Evolutionary conservation across 768 basidiomycete species (phyloP).

Genomic region (Suillus ampliporus): DNA sequence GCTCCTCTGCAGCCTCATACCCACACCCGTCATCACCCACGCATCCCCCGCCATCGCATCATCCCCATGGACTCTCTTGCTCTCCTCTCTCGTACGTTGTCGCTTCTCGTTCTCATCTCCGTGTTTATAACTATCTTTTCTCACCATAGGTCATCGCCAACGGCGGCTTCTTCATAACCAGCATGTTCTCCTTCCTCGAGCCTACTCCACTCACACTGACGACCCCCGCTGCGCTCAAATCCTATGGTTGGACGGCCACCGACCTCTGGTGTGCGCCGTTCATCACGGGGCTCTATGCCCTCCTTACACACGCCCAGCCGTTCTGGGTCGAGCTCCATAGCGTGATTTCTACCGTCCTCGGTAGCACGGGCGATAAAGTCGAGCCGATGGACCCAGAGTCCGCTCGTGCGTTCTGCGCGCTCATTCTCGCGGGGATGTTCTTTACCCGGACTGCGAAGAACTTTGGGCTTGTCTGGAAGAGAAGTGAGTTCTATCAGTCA

Average conservation of each 20-base stretch:
- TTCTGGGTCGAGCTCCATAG: slow-evolving; percentile 72
- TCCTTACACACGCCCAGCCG: slow-evolving; percentile 86
- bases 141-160: slow-evolving; percentile 66
- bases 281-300: slow-evolving; percentile 77
- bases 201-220: slow-evolving; percentile 70
- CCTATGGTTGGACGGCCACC: slow-evolving; percentile 84
- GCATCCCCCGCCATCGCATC: slow-evolving; percentile 53
- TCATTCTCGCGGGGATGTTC: slow-evolving; percentile 67
- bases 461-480: slow-evolving; percentile 43
- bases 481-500: slow-evolving; percentile 18
- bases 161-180: slow-evolving; percentile 80
- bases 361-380: slow-evolving; percentile 37
- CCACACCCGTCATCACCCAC: slow-evolving; percentile 66
- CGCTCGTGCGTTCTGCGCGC: slow-evolving; percentile 75
- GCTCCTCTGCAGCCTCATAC: slow-evolving; percentile 78
- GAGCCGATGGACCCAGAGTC: slow-evolving; percentile 64
- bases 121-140: not conserved
- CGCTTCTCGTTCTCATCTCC: not conserved
- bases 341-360: slow-evolving; percentile 53
- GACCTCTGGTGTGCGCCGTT: slow-evolving; percentile 89
- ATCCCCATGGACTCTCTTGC: slow-evolving; percentile 79
- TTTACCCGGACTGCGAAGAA: slow-evolving; percentile 68
- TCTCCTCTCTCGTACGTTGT: slow-evolving; percentile 69
- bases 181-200: slow-evolving; percentile 75
- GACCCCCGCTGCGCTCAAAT: slow-evolving; percentile 79